Evolutionary conservation across 2,329 filamentous ascomycete species (phyloP), one percentile per base, ranked within the genome.

Genomic region (Botrytis hyacinthi): DNA sequence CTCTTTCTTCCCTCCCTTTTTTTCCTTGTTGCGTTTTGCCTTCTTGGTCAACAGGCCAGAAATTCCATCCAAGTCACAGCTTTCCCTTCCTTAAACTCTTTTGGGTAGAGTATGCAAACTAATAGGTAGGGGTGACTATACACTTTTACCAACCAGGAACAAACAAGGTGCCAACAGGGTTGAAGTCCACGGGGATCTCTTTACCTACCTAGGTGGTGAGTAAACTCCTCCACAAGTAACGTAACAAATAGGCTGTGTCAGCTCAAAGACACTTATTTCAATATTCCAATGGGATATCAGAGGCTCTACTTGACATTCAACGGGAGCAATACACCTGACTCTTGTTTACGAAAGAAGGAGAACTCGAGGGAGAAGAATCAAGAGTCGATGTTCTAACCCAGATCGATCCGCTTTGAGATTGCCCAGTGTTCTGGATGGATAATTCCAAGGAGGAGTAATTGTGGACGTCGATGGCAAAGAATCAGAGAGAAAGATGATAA

Each of bases 231-330:
- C 40, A n/a, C 40, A 44, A 32, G 61, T 63, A 63, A 63, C 61
- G 61, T 63, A 44, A 29, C 61, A 63, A 44, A 63, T 63, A 40
- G 61, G 37, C 61, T 63, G 40, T 63, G 61, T 44, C 61, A 63
- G 61, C 61, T 63, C 2, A 14, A 44, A 44, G 37, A 44, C 40
- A 37, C 20, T 16, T n/a, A 40, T n/a, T 37, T 18, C 35, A 40
- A 29, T 61, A 40, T 61, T n/a, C 59, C 35, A n/a, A 61, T 40
- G 6, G n/a, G 14, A 26, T 37, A 16, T n/a, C 12, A 61, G 10
- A 37, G 35, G 4, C 26, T n/a, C 59, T 37, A 8, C 22, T n/a
- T 8, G 59, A 40, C 12, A 40, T 61, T 37, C 20, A 37, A 61
- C 35, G 6, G 59, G 3, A 16, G 14, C 22, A 61, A n/a, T 3